Evolutionary conservation across 2,329 filamentous ascomycete species (phyloP).

Genomic region (Nemania serpens): DNA sequence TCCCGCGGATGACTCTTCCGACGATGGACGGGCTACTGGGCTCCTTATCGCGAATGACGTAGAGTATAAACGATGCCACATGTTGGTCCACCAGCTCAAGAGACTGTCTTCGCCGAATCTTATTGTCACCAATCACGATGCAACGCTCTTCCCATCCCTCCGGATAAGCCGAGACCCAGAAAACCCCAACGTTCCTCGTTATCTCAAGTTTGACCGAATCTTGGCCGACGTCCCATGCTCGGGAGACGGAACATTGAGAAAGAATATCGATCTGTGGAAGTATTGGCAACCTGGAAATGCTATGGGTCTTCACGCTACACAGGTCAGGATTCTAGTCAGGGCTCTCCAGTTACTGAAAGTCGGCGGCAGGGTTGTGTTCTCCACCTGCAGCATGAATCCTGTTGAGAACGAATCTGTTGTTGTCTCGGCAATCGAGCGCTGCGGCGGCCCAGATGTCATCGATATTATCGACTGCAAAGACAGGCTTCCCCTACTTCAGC

Average conservation of each 20-base stretch:
- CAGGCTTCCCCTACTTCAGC: constrained; percentile 75
- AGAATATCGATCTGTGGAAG: constrained; percentile 93
- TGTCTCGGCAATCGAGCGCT: constrained; percentile 84
- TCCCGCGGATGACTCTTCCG: constrained; percentile 61
- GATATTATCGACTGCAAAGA: constrained; percentile 83
- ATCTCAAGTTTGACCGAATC: constrained; percentile 96
- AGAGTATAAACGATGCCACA: constrained; percentile 95
- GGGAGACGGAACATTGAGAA: constrained; percentile 89
- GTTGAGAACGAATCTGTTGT: constrained; percentile 96
- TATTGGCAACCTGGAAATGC: constrained; percentile 91
- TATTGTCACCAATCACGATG: constrained; percentile 97
- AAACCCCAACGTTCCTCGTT: constrained; percentile 63
- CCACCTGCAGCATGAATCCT: constrained; percentile 98
- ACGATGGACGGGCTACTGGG: constrained; percentile 87
- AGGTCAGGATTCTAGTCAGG: constrained; percentile 86
- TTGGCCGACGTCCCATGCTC: constrained; percentile 96
- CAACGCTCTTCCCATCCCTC: constrained; percentile 92
- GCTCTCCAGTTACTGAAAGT: constrained; percentile 96
- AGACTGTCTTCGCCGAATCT: constrained; percentile 94
- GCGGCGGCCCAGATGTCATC: constrained; percentile 81
- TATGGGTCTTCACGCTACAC: constrained; percentile 83
- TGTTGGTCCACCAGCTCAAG: constrained; percentile 98
- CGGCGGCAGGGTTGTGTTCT: constrained; percentile 93
- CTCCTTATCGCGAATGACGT: constrained; percentile 94
- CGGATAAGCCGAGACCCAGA: constrained; percentile 69